These are phyloP conservation scores for Trichoderma aggressivum DNA, from an alignment of 2,329 filamentous ascomycete species.

Conservation along the genomic window DNA sequence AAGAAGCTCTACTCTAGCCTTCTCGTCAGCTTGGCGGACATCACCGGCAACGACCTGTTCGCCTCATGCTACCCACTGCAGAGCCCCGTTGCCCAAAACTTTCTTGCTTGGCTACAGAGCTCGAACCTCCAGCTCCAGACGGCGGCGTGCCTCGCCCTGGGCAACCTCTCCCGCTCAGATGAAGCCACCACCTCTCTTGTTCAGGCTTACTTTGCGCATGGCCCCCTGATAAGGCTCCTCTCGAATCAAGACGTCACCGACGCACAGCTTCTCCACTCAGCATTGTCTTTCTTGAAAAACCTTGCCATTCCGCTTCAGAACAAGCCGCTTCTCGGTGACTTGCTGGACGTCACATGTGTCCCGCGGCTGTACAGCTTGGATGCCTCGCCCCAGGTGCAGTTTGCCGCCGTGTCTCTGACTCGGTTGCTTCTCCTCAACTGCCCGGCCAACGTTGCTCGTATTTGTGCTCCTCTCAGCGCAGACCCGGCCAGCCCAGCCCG, in stretches of 20 bases:
- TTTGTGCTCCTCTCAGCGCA: constrained; percentile 43
- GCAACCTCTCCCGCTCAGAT: constrained; percentile 60
- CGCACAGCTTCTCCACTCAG: constrained; percentile 54
- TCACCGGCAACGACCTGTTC: constrained; percentile 51
- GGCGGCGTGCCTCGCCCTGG: constrained; percentile 58
- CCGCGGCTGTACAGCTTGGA: constrained; percentile 55
- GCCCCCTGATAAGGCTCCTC: constrained; percentile 46
- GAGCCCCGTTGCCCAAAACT: constrained; percentile 39
- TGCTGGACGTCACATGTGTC: constrained; percentile 46
- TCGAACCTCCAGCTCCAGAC: constrained; percentile 46
- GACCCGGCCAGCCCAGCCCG: constrained; percentile 28
- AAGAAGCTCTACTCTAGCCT: constrained; percentile 49
- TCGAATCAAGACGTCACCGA: constrained; percentile 39
- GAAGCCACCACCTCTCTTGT: constrained; percentile 51
- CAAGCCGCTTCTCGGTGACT: constrained; percentile 48
- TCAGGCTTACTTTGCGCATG: constrained; percentile 36
- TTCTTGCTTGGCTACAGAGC: constrained; percentile 47
- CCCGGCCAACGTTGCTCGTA: constrained; percentile 47
- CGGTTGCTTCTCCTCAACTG: constrained; percentile 55
- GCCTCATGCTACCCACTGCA: constrained; percentile 40
- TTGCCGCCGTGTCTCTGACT: constrained; percentile 55
- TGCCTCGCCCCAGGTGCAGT: constrained; percentile 54
- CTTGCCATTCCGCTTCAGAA: constrained; percentile 57
- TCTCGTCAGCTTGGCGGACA: constrained; percentile 49
- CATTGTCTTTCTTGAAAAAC: constrained; percentile 61